phyloP scores from a whole-genome alignment of 2,329 filamentous ascomycete genomes.

The Phialophora verrucosa region DNA sequence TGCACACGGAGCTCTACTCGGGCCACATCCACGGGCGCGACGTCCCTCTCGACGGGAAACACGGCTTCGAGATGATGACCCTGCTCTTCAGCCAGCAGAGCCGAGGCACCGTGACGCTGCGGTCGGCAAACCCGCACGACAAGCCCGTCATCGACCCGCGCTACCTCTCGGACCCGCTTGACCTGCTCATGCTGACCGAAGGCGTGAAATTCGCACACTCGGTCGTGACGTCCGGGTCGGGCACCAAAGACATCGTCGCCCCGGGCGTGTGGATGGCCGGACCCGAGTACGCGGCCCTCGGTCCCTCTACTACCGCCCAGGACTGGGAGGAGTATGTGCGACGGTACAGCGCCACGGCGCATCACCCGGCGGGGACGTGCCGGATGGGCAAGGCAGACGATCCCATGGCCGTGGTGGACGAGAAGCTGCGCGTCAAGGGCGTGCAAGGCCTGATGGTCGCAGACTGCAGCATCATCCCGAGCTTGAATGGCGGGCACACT shows the following conservation, averaged over 20 bases:
- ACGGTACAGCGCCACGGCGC: conserved; percentile 64
- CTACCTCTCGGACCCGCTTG: conserved; percentile 62
- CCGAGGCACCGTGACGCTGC: conserved; percentile 60
- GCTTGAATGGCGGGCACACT: conserved; percentile 58
- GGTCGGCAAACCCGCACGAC: conserved; percentile 54
- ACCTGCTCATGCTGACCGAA: conserved; percentile 64
- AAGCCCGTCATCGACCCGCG: conserved; percentile 63
- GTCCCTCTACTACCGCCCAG: conserved; percentile 58
- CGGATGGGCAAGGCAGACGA: conserved; percentile 60
- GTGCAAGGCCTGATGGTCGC: conserved; percentile 59
- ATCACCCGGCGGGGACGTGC: conserved; percentile 63
- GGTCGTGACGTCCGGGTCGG: conserved; percentile 62
- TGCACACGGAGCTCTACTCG: conserved; percentile 61
- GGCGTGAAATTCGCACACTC: conserved; percentile 65
- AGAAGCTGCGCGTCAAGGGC: conserved; percentile 58
- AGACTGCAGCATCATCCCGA: conserved; percentile 60
- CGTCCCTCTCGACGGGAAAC: conserved; percentile 53
- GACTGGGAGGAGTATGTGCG: conserved; percentile 64
- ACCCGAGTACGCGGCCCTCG: conserved; percentile 56
- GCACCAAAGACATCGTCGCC: conserved; percentile 64
- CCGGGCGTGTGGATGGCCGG: conserved; percentile 56
- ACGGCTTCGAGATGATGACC: conserved; percentile 63
- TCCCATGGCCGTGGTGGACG: conserved; percentile 58
- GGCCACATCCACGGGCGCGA: conserved; percentile 6
- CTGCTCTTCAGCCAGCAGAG: conserved; percentile 64